Percentiles rank a stretch among this genome's conserved stretches.
Conservation (phyloP, 108 stramenopile species). For the Pelagomonas calceolata region DNA sequence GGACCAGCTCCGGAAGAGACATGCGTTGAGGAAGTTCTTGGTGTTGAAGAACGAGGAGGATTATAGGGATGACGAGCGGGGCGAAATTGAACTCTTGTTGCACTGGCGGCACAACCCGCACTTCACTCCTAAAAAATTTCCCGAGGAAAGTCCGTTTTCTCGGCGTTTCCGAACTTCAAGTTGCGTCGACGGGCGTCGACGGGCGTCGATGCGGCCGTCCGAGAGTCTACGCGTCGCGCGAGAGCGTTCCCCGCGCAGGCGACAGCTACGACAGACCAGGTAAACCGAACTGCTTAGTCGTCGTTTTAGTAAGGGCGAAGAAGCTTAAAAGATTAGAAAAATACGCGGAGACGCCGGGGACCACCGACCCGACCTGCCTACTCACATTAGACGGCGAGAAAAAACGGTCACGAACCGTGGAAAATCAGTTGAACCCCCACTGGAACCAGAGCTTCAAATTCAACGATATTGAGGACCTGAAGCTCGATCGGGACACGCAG, state of each 20-base stretch:
- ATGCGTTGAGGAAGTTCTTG: no score
- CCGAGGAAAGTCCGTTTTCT: no score
- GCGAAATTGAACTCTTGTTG: not conserved
- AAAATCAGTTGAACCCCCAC: constrained; percentile 7
- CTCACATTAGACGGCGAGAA: not conserved
- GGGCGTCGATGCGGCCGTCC: no score
- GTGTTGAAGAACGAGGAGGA: no score
- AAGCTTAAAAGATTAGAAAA: constrained; percentile 10
- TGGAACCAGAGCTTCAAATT: constrained; percentile 5
- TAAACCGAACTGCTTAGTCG: constrained; percentile 1
- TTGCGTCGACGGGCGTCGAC: no score
- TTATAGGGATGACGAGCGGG: not conserved
- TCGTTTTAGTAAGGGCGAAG: constrained; percentile 2
- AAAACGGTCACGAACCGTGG: not conserved
- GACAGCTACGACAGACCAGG: no score
- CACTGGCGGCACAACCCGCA: constrained; percentile 6
- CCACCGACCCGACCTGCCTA: constrained; percentile 3
- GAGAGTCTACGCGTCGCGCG: no score
- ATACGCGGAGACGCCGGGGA: not conserved
- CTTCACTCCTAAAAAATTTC: no score
- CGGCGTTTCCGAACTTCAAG: no score
- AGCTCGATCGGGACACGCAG: not conserved
- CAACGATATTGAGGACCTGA: no score
- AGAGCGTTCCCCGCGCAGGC: no score
- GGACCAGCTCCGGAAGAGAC: no score